Evolutionary conservation across 2,329 filamentous ascomycete genomes (phyloP).

Genomic region (Beauveria scarabaeidicola): DNA sequence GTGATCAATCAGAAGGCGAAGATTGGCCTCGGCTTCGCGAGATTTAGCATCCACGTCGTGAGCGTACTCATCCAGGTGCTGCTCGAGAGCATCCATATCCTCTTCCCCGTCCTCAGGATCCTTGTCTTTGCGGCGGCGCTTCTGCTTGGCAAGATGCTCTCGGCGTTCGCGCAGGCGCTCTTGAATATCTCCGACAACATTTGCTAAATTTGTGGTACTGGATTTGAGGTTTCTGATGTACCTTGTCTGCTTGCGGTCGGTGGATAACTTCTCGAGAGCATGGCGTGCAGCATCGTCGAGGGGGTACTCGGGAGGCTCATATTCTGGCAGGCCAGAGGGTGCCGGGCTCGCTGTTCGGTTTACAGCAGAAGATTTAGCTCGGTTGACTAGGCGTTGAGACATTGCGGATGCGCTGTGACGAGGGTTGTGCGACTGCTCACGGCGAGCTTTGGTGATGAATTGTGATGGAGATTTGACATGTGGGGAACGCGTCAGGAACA

Average conservation of each 20-base stretch:
- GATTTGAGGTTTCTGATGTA: conserved; percentile 40
- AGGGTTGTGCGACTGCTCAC: neutral
- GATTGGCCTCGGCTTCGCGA: conserved; percentile 34
- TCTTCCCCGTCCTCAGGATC: conserved; percentile 25
- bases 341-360: conserved; percentile 13
- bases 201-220: conserved; percentile 34
- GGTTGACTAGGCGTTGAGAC: conserved; percentile 26
- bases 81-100: conserved; percentile 30
- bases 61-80: conserved; percentile 31
- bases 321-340: conserved; percentile 34
- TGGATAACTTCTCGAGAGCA: conserved; percentile 34
- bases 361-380: conserved; percentile 12
- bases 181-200: conserved; percentile 40
- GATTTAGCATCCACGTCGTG: conserved; percentile 34
- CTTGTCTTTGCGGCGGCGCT: conserved; percentile 29
- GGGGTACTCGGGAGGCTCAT: conserved; percentile 40
- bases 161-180: conserved; percentile 34
- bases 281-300: conserved; percentile 32
- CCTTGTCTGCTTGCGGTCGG: conserved; percentile 29
- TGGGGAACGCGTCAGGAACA: conserved; percentile 5
- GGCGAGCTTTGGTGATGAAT: neutral
- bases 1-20: conserved; percentile 42
- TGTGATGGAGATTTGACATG: neutral
- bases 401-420: conserved; percentile 15
- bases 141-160: conserved; percentile 23